Percentiles rank a stretch among this genome's conserved stretches.
These are phyloP conservation scores for Rachicladosporium sp. DNA, from an alignment of 2,329 filamentous ascomycete species.

Conservation along the genomic window DNA sequence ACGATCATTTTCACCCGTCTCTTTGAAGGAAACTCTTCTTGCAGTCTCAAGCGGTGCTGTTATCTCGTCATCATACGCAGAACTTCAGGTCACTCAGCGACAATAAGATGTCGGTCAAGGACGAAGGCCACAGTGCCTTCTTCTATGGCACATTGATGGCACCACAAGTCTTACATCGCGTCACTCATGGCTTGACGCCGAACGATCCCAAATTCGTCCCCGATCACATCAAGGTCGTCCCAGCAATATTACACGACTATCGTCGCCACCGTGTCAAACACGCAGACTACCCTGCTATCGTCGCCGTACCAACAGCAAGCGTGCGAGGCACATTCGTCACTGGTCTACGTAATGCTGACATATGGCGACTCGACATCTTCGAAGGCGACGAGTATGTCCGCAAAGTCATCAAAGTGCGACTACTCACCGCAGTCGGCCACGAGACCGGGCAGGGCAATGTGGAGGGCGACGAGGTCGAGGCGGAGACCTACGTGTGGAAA, in stretches of 20 bases:
- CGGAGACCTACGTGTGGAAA: slow-evolving; percentile 42
- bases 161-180: slow-evolving; percentile 72
- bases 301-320: slow-evolving; percentile 33
- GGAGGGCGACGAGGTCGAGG: slow-evolving; percentile 30
- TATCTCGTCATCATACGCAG: too few relatives aligned
- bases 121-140: slow-evolving; percentile 40
- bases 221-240: slow-evolving; percentile 49
- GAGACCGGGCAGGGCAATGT: slow-evolving; percentile 19
- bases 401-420: slow-evolving; percentile 26
- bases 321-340: slow-evolving; percentile 68
- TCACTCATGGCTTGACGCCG: slow-evolving; percentile 55
- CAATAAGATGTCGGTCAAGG: background rate
- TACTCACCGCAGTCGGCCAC: slow-evolving; percentile 13
- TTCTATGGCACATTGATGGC: slow-evolving; percentile 69
- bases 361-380: slow-evolving; percentile 65
- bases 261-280: slow-evolving; percentile 55
- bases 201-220: slow-evolving; percentile 35
- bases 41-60: too few relatives aligned
- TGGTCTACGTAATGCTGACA: slow-evolving; percentile 65
- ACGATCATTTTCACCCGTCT: too few relatives aligned
- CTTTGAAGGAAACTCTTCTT: too few relatives aligned
- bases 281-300: slow-evolving; percentile 73
- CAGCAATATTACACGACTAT: slow-evolving; percentile 64
- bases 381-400: slow-evolving; percentile 66
- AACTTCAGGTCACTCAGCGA: background rate